These are phyloP conservation scores for Fagus crenata DNA, from an alignment of 306 rosid genomes.

Conservation along the genomic window DNA sequence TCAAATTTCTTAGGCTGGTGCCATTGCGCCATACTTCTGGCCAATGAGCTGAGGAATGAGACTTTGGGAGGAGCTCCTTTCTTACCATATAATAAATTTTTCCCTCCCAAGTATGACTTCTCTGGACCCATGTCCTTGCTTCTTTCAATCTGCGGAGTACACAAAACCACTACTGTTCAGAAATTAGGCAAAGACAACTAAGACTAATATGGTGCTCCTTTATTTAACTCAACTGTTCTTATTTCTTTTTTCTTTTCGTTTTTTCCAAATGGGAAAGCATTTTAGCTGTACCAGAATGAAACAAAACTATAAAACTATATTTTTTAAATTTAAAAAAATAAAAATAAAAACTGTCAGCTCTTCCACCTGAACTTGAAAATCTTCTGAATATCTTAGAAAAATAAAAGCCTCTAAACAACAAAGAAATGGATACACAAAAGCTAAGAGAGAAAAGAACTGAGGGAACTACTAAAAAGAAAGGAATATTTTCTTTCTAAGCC, in stretches of 20 bases:
- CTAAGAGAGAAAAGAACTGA: not conserved
- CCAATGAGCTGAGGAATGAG: constrained; percentile 63
- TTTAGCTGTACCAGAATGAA: not conserved
- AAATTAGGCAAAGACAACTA: not conserved
- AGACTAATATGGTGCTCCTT: not conserved
- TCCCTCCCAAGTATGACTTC: constrained; percentile 86
- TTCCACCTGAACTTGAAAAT: not conserved
- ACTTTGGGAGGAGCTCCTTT: constrained; percentile 61
- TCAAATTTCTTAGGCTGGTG: constrained; percentile 76
- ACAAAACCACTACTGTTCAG: constrained; percentile 6
- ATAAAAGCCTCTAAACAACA: not conserved
- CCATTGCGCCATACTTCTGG: constrained; percentile 62
- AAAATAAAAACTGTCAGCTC: not conserved
- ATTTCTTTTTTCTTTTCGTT: not conserved
- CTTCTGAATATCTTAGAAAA: not conserved
- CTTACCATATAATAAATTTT: constrained; percentile 76
- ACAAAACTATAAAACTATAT: too few relatives aligned
- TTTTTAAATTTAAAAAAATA: too few relatives aligned
- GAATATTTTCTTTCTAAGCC: not conserved
- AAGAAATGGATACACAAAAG: not conserved
- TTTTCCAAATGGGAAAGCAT: not conserved
- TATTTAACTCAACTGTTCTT: not conserved
- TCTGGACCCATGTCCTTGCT: constrained; percentile 69
- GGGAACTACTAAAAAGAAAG: not conserved
- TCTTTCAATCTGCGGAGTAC: constrained; percentile 77